Base-by-base conservation (phyloP, 805 yeast species). In the Saturnispora gosingensis region DNA sequence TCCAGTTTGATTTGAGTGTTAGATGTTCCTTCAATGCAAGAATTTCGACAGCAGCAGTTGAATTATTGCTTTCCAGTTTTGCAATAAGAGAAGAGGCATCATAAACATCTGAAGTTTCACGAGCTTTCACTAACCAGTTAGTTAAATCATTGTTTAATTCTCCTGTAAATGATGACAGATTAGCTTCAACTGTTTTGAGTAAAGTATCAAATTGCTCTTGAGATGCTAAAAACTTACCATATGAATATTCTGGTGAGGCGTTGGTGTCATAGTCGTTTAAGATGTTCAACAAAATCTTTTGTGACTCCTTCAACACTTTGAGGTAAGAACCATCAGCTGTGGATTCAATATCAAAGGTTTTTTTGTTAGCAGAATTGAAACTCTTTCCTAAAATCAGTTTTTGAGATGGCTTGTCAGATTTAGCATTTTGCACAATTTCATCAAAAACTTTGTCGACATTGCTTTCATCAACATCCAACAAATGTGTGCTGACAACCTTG, bases 211-310 rank as follows among this genome's bases (percentile, higher is more conserved):
- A 76, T 55, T 76, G 74, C 58, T 80, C 80, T 59, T 79, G 76
- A 38, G 70, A 69, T 48, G 76, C 78, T 58, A 89, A 67, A 63
- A 74, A 88, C 27, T 78, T 70, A 66, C 98, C 98, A 58, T 77
- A 87, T 8, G 97, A 96, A 62, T 72, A 90, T 68, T 89, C 97
- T 24, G 97, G 98, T 48, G 81, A 77, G 9, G 68, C 58, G 50
- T 82, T 81, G 67, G 88, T 84, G 24, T 55, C 46, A 64, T 85
- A 72, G 36, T 89, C 67, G 49, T 76, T 72, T 54, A 86, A 70
- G 50, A 78, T 72, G 7, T 73, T 64, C 16, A 74, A 67, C 62
- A 81, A 83, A 15, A 44, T 43, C 30, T 45, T 16, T 48, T 54
- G 45, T 7, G 87, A 73, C 67, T 89, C 96, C 46, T 76, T 67